phyloP scores from a whole-genome alignment of 192 early-diverging fungal genomes.

The Funneliformis geosporum region DNA sequence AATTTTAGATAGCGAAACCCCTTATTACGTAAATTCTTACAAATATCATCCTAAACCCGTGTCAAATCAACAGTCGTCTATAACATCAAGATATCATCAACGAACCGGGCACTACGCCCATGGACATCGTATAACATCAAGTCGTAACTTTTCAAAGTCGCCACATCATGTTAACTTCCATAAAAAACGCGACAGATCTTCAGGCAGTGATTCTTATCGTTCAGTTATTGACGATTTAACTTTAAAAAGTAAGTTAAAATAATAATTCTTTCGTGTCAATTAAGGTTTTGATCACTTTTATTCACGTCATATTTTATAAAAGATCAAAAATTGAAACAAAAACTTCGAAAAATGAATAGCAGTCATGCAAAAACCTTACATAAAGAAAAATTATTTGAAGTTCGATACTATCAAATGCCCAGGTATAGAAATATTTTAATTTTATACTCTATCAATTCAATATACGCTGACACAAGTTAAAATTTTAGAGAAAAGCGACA shows the following conservation, averaged over 20 bases:
- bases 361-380: conserved; percentile 10
- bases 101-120: neutral
- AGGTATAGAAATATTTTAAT: neutral
- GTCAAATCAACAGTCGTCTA: neutral
- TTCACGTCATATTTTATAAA: neutral
- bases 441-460: neutral
- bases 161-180: neutral
- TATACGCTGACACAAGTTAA: neutral
- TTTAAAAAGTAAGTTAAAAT: conserved; percentile 16
- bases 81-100: conserved; percentile 6
- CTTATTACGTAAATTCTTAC: conserved; percentile 15
- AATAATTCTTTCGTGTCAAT: neutral
- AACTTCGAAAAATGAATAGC: conserved; percentile 12
- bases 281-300: too few species aligned
- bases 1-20: conserved; percentile 19
- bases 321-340: conserved; percentile 30
- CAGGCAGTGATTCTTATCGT: conserved; percentile 12
- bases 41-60: conserved; percentile 5
- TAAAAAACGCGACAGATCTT: neutral
- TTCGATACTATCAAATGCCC: conserved; percentile 33
- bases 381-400: conserved; percentile 31
- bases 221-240: conserved; percentile 31
- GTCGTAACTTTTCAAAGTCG: neutral
- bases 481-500: conserved; percentile 14
- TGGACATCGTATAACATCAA: neutral